These are phyloP conservation scores for Phytophthora sp. DNA, from an alignment of 352 stramenopile genomes.

Conservation along the genomic window DNA sequence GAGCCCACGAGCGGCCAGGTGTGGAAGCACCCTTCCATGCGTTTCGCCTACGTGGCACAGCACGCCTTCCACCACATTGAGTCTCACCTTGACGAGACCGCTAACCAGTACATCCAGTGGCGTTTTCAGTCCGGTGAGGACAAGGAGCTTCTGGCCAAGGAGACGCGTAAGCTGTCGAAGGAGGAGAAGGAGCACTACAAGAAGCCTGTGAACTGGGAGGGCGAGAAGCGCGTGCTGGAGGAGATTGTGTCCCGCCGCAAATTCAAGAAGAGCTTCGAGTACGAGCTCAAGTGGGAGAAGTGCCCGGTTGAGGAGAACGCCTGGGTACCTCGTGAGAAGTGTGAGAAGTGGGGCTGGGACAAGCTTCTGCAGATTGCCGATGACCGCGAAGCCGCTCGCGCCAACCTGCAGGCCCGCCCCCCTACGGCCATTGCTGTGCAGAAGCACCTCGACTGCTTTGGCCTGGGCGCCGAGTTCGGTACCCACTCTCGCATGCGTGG, in stretches of 20 bases:
- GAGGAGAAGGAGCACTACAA: slow-evolving; percentile 96
- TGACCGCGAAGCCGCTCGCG: slow-evolving; percentile 93
- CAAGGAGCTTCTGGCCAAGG: slow-evolving; percentile 92
- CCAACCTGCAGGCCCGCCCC: slow-evolving; percentile 93
- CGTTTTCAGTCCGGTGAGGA: slow-evolving; percentile 94
- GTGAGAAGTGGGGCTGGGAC: slow-evolving; percentile 98
- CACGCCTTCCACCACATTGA: slow-evolving; percentile 99
- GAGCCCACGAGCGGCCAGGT: slow-evolving; percentile 73
- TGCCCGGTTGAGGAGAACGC: slow-evolving; percentile 95
- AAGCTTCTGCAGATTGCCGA: slow-evolving; percentile 96
- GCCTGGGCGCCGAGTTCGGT: slow-evolving; percentile 95
- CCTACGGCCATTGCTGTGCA: slow-evolving; percentile 96
- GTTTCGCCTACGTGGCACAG: slow-evolving; percentile 97
- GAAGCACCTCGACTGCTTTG: slow-evolving; percentile 97
- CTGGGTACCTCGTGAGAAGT: slow-evolving; percentile 93
- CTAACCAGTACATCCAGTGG: slow-evolving; percentile 98
- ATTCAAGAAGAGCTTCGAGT: slow-evolving; percentile 95
- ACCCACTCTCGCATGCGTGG: slow-evolving; percentile 98
- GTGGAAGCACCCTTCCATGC: slow-evolving; percentile 89
- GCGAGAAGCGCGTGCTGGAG: slow-evolving; percentile 90
- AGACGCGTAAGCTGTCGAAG: slow-evolving; percentile 89
- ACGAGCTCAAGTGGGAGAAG: slow-evolving; percentile 98
- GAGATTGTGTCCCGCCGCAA: slow-evolving; percentile 93
- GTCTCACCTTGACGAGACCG: slow-evolving; percentile 94
- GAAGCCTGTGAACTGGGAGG: slow-evolving; percentile 94